Conservation (phyloP, 2,329 filamentous ascomycete genomes). For the Talaromyces atroroseus region DNA sequence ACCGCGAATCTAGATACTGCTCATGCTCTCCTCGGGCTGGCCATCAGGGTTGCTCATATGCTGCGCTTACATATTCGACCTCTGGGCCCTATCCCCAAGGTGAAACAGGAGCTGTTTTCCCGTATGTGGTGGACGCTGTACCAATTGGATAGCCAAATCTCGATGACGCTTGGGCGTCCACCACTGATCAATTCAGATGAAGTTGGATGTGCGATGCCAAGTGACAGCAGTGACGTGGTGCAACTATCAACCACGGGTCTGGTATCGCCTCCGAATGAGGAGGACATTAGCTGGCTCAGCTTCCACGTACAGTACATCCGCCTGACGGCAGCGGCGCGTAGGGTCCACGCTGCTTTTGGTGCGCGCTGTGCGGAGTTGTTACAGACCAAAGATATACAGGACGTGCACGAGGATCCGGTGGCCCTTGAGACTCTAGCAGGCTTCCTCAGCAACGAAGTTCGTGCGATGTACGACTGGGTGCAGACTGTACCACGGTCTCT, state of each 20-base stretch:
- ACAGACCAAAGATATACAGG: not conserved
- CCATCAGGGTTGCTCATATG: slow-evolving; percentile 40
- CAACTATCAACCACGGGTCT: slow-evolving; percentile 20
- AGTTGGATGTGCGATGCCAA: slow-evolving; percentile 11
- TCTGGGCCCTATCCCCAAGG: slow-evolving; percentile 20
- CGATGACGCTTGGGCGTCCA: slow-evolving; percentile 44
- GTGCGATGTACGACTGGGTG: slow-evolving; percentile 24
- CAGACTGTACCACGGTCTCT: slow-evolving; percentile 30
- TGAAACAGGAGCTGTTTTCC: slow-evolving; percentile 38
- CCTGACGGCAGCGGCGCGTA: slow-evolving; percentile 27
- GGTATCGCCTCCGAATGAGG: slow-evolving; percentile 18
- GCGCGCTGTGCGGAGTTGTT: not conserved
- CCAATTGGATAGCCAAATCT: slow-evolving; percentile 41
- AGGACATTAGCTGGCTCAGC: slow-evolving; percentile 35
- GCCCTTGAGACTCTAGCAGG: slow-evolving; percentile 14
- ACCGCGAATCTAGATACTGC: slow-evolving; percentile 44
- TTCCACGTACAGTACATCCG: slow-evolving; percentile 30
- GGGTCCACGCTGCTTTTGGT: slow-evolving; percentile 30
- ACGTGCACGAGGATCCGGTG: not conserved
- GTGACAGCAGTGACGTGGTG: slow-evolving; percentile 16
- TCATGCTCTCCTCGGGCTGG: slow-evolving; percentile 32
- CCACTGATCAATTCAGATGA: slow-evolving; percentile 28
- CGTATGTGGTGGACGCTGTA: slow-evolving; percentile 49
- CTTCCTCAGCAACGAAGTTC: slow-evolving; percentile 21
- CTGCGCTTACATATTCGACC: slow-evolving; percentile 45